These are phyloP conservation scores for Pyrenochaeta sp. DNA, from an alignment of 2,329 filamentous ascomycete genomes.

Conservation along the genomic window DNA sequence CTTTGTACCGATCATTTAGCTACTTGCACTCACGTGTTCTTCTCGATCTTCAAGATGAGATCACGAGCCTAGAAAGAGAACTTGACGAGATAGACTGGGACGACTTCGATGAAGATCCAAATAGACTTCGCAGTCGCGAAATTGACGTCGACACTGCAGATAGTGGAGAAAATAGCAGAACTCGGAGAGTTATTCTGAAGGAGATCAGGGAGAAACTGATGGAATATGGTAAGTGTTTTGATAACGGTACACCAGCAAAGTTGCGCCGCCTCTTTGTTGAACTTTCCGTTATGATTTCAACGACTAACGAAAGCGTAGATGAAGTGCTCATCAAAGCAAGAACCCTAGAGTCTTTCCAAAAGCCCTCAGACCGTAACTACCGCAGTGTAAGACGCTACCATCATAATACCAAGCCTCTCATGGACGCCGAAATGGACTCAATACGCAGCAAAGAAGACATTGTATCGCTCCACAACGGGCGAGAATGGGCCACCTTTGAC, in stretches of 20 bases:
- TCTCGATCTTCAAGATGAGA: slow-evolving; percentile 49
- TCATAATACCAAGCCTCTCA: slow-evolving; percentile 44
- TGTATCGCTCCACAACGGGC: slow-evolving; percentile 47
- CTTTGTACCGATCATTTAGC: slow-evolving; percentile 49
- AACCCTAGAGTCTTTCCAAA: slow-evolving; percentile 47
- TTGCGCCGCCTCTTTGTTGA: too few species aligned
- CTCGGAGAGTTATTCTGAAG: slow-evolving; percentile 32
- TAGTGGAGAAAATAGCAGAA: slow-evolving; percentile 23
- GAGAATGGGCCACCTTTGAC: slow-evolving; percentile 53
- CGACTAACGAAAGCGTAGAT: slow-evolving; percentile 27
- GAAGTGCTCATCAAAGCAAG: slow-evolving; percentile 50
- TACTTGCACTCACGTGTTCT: slow-evolving; percentile 51
- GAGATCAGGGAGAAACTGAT: slow-evolving; percentile 44
- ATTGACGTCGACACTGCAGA: slow-evolving; percentile 27
- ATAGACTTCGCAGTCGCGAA: slow-evolving; percentile 35
- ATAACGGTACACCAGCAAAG: too few species aligned
- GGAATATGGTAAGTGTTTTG: slow-evolving; percentile 46
- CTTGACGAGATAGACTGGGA: slow-evolving; percentile 46
- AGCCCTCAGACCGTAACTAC: slow-evolving; percentile 51
- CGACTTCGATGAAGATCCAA: slow-evolving; percentile 30
- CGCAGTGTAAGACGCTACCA: slow-evolving; percentile 48
- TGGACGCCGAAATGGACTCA: slow-evolving; percentile 44
- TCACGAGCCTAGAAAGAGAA: slow-evolving; percentile 46
- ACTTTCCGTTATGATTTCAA: too few species aligned
- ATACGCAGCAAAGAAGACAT: slow-evolving; percentile 53